phyloP scores from a whole-genome alignment of 2,329 filamentous ascomycete species.

The Fusarium sp. region DNA sequence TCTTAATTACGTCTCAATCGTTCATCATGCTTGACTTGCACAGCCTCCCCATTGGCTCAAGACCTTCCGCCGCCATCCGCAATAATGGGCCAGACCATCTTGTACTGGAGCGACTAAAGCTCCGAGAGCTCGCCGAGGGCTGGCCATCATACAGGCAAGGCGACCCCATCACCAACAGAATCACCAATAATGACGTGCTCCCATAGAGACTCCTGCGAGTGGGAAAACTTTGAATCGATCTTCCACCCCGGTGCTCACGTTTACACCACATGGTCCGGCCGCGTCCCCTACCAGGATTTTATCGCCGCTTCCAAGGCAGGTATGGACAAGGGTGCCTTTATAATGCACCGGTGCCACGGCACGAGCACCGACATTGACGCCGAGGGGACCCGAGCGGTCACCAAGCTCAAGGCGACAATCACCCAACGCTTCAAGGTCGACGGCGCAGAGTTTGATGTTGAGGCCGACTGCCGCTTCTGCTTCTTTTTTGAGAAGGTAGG shows the following conservation, averaged over 20 bases:
- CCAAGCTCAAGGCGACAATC: slow-evolving; percentile 64
- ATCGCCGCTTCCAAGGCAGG: slow-evolving; percentile 53
- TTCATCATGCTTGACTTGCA: slow-evolving; percentile 23
- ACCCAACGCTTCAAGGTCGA: slow-evolving; percentile 60
- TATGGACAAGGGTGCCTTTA: slow-evolving; percentile 57
- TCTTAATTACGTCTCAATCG: background rate
- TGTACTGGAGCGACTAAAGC: slow-evolving; percentile 58
- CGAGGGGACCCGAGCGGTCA: slow-evolving; percentile 55
- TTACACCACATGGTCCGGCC: slow-evolving; percentile 64
- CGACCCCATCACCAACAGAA: background rate
- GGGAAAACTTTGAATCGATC: slow-evolving; percentile 63
- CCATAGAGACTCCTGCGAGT: slow-evolving; percentile 60
- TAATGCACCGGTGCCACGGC: slow-evolving; percentile 59
- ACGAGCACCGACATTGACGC: slow-evolving; percentile 56
- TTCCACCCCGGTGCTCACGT: slow-evolving; percentile 61
- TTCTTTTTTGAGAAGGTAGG: slow-evolving; percentile 59
- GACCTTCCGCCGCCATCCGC: slow-evolving; percentile 54
- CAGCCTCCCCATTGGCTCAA: slow-evolving; percentile 17
- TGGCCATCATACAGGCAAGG: slow-evolving; percentile 60
- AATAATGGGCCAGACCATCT: slow-evolving; percentile 61
- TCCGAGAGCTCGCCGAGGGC: slow-evolving; percentile 62
- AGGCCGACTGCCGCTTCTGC: slow-evolving; percentile 60
- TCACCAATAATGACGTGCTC: background rate
- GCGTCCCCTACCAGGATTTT: slow-evolving; percentile 54
- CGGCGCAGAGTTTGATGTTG: slow-evolving; percentile 57